Base-by-base conservation (phyloP, 73 alveolate species). In the Breviolum minutum region DNA sequence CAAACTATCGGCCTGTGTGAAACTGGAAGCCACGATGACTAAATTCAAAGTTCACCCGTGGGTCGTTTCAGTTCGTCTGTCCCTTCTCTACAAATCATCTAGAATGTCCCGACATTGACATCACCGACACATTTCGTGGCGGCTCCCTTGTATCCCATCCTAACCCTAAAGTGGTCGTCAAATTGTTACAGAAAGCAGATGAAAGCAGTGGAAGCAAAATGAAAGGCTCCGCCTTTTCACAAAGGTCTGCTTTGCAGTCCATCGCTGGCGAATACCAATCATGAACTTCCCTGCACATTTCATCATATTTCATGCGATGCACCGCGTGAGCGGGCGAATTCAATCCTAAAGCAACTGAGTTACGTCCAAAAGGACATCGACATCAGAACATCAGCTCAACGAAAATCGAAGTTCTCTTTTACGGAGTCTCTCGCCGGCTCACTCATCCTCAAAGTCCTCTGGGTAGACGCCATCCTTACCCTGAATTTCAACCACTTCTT, bases 401-500 rank as follows among this genome's bases (percentile, higher is more conserved):
- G 54, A 40, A 40, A 40, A 40, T 40, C 54, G 54, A 40, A 40
- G 54, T 40, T 40, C 54, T 40, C 54, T 40, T 40, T 40, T 40
- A 40, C 54, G 54, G 54, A 40, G 0, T 40, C 83, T 24, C 40
- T 1, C 83, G n/a, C n/a, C n/a, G 54, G 0, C 54, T 40, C 54
- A 92, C 90, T 92, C 98, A 76, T 92, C 98, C 81, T 92, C 98
- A 68, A 92, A 92, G 83, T 92, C 98, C 13, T 92, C 98, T 40
- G 73, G 77, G 90, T 92, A 92, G 66, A 70, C 98, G 97, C 74
- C 97, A 63, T 63, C 88, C 70, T 40, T 69, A 17, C 82, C 95
- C 95, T 30, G 30, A 14, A 19, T 73, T 14, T 32, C n/a, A 73
- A 73, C n/a, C 10, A 27, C 83, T 1, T 73, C 40, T 9, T 73